Evolutionary conservation across 2,329 filamentous ascomycete species (phyloP).

Genomic region (Rhynchosporium agropyri): DNA sequence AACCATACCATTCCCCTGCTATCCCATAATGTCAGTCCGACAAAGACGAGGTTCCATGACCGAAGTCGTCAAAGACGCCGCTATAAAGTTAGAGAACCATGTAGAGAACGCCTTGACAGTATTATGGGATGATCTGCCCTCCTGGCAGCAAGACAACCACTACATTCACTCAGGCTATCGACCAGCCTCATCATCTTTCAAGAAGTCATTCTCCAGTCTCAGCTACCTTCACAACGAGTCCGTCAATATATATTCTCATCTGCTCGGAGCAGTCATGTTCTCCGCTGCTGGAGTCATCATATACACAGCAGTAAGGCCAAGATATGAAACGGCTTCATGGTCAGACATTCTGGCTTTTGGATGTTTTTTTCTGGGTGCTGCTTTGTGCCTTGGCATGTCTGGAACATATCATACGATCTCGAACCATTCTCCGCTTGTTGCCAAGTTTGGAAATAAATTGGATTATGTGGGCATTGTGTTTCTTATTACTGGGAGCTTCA

Average conservation of each 20-base stretch:
- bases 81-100: constrained; percentile 38
- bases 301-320: constrained; percentile 60
- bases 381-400: constrained; percentile 76
- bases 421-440: constrained; percentile 80
- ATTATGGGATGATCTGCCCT: constrained; percentile 54
- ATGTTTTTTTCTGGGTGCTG: constrained; percentile 78
- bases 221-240: constrained; percentile 64
- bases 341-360: constrained; percentile 72
- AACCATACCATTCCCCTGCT: background rate
- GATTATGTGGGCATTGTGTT: constrained; percentile 94
- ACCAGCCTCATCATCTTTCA: constrained; percentile 62
- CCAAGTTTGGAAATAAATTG: constrained; percentile 85
- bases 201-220: constrained; percentile 58
- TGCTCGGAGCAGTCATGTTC: constrained; percentile 66
- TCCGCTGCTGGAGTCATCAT: constrained; percentile 54
- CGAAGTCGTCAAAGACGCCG: constrained; percentile 32
- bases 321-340: constrained; percentile 63
- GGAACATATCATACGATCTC: constrained; percentile 82
- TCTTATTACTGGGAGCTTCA: constrained; percentile 87
- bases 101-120: constrained; percentile 47
- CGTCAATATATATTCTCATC: constrained; percentile 73
- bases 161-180: constrained; percentile 70
- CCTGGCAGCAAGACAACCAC: constrained; percentile 66
- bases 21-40: constrained; percentile 34
- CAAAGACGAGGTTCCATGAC: constrained; percentile 36